Percentiles rank a stretch among this genome's conserved stretches.
phyloP scores from a whole-genome alignment of 495 filamentous ascomycete genomes.

The Hyaloscypha hepaticicola region DNA sequence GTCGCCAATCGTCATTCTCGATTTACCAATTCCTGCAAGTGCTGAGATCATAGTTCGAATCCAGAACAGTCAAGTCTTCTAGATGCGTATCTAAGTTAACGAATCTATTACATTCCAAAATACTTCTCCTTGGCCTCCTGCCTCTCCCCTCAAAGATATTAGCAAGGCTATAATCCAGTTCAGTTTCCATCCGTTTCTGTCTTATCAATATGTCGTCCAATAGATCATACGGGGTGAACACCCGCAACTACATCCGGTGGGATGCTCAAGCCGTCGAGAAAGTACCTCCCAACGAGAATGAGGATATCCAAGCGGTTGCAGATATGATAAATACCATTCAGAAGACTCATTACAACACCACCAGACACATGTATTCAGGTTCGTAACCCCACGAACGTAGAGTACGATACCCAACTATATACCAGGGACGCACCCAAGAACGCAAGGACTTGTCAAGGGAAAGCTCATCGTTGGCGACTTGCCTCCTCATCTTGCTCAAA shows the following conservation, averaged over 20 bases:
- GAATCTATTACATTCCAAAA: not conserved
- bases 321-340: conserved; percentile 49
- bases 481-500: conserved; percentile 43
- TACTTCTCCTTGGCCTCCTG: not conserved
- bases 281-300: conserved; percentile 41
- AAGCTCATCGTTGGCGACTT: conserved; percentile 44
- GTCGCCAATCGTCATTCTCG: not conserved
- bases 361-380: conserved; percentile 42
- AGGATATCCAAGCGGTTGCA: conserved; percentile 47
- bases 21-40: not conserved
- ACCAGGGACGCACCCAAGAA: conserved; percentile 39
- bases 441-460: conserved; percentile 47
- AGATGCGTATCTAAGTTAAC: not conserved
- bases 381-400: not conserved
- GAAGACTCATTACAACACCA: conserved; percentile 45
- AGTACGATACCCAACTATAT: not conserved
- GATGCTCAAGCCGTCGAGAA: conserved; percentile 44
- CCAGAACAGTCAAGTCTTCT: not conserved
- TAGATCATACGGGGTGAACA: not conserved
- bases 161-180: not conserved
- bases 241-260: conserved; percentile 42
- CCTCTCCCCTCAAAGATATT: not conserved
- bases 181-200: not conserved
- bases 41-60: conserved; percentile 5
- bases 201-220: conserved; percentile 4